phyloP scores from a whole-genome alignment of 768 basidiomycete species.

The Phlebiopsis gigantea region DNA sequence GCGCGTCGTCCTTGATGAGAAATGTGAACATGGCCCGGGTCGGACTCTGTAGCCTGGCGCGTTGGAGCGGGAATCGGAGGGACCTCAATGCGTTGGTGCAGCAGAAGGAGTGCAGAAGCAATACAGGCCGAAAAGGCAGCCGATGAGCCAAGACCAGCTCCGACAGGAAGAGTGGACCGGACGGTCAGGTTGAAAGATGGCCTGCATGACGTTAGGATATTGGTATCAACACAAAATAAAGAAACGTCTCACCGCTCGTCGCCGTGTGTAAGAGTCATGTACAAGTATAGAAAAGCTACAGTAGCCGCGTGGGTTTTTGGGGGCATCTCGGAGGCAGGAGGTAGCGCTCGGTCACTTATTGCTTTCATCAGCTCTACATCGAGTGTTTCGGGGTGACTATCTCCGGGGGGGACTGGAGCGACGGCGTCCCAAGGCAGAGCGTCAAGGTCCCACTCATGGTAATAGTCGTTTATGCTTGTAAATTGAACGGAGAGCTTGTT shows the following conservation, averaged over 20 bases:
- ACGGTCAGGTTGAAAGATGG: constrained; percentile 75
- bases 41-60: constrained; percentile 22
- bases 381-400: constrained; percentile 57
- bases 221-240: constrained; percentile 9
- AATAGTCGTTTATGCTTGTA: constrained; percentile 72
- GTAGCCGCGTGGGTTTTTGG: constrained; percentile 41
- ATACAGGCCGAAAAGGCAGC: constrained; percentile 92
- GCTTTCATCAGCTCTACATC: constrained; percentile 72
- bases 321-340: constrained; percentile 26
- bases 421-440: constrained; percentile 76
- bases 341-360: constrained; percentile 45
- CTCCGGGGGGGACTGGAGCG: constrained; percentile 44
- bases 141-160: constrained; percentile 94
- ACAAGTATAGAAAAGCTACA: constrained; percentile 88
- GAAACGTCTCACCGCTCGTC: constrained; percentile 44
- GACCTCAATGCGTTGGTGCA: constrained; percentile 60
- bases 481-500: constrained; percentile 71
- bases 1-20: constrained; percentile 64
- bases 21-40: constrained; percentile 52
- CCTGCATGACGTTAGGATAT: constrained; percentile 33
- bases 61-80: constrained; percentile 48
- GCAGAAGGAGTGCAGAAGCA: constrained; percentile 73
- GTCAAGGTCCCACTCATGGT: constrained; percentile 75
- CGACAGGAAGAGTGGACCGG: constrained; percentile 87
- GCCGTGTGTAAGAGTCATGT: constrained; percentile 68